A percentile compares a stretch with the other conserved stretches of the same genome.
phyloP scores from a whole-genome alignment of 2,329 filamentous ascomycete genomes.

The Trichoderma gracile region DNA sequence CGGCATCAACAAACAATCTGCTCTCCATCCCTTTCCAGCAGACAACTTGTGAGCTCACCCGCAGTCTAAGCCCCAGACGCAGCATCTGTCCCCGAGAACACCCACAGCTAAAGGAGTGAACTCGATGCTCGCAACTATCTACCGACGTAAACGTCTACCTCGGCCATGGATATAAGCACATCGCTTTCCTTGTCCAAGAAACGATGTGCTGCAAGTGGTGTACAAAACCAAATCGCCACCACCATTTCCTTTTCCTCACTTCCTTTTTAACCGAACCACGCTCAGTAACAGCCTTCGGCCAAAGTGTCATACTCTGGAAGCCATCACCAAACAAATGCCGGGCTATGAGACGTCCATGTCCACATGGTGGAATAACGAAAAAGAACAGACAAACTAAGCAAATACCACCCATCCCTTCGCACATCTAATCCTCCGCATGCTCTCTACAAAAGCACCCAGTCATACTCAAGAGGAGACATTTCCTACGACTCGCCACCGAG shows the following conservation, averaged over 20 bases:
- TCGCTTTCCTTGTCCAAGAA: slow-evolving; percentile 17
- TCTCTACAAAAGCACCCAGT: not conserved
- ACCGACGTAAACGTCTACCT: slow-evolving; percentile 4
- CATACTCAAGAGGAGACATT: not conserved
- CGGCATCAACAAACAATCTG: slow-evolving; percentile 7
- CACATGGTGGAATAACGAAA: slow-evolving; percentile 7
- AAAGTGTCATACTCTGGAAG: slow-evolving; percentile 17
- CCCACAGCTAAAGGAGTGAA: not conserved
- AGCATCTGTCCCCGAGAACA: slow-evolving; percentile 6
- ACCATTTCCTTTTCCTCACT: not conserved
- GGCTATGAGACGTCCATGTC: slow-evolving; percentile 4
- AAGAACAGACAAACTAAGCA: not conserved
- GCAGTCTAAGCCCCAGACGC: slow-evolving; percentile 10
- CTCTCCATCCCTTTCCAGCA: not conserved
- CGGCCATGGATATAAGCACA: slow-evolving; percentile 9
- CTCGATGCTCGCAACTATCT: slow-evolving; percentile 2
- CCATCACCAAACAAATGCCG: slow-evolving; percentile 9
- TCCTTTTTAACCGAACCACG: not conserved
- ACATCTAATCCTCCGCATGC: not conserved
- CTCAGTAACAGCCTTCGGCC: slow-evolving; percentile 13
- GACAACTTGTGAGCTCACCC: slow-evolving; percentile 4
- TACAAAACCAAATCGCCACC: slow-evolving; percentile 19
- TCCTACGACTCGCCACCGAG: slow-evolving; percentile 44
- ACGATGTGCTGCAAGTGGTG: slow-evolving; percentile 15
- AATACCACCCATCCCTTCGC: not conserved